Percentiles rank a stretch among this genome's conserved stretches.
Conservation (phyloP, 768 basidiomycete species). For the Boletellus emodensis region DNA sequence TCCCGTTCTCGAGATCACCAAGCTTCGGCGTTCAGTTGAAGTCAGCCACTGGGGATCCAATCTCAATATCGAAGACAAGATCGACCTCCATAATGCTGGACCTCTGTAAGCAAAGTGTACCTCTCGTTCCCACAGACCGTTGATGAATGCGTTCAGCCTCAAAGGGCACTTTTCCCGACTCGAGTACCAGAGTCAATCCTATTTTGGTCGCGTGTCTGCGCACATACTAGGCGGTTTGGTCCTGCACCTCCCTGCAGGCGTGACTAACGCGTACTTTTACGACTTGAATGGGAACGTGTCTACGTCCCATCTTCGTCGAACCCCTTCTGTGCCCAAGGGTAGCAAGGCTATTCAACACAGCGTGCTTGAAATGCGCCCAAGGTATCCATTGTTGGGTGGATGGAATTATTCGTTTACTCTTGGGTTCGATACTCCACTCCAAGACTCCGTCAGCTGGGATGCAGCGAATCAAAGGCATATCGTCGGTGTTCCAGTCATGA, state of each 20-base stretch:
- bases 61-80: slow-evolving; percentile 87
- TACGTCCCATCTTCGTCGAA: slow-evolving; percentile 76
- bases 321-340: slow-evolving; percentile 61
- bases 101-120: slow-evolving; percentile 60
- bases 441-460: slow-evolving; percentile 67
- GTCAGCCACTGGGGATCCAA: slow-evolving; percentile 98
- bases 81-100: slow-evolving; percentile 83
- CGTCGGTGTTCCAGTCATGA: slow-evolving; percentile 83
- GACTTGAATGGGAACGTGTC: slow-evolving; percentile 96
- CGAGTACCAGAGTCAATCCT: slow-evolving; percentile 74
- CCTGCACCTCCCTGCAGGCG: slow-evolving; percentile 79
- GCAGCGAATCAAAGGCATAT: slow-evolving; percentile 60
- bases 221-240: slow-evolving; percentile 71
- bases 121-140: neutral
- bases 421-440: slow-evolving; percentile 88
- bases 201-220: slow-evolving; percentile 59
- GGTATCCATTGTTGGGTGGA: slow-evolving; percentile 91
- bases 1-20: slow-evolving; percentile 73
- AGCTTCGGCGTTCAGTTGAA: slow-evolving; percentile 74
- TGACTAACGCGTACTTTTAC: slow-evolving; percentile 82
- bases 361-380: slow-evolving; percentile 76
- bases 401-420: slow-evolving; percentile 97
- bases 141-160: slow-evolving; percentile 48
- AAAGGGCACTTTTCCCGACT: slow-evolving; percentile 96
- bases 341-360: slow-evolving; percentile 52